These are phyloP conservation scores for Sarcocystis neurona DNA, from an alignment of 169 alveolate genomes.

Conservation along the genomic window DNA sequence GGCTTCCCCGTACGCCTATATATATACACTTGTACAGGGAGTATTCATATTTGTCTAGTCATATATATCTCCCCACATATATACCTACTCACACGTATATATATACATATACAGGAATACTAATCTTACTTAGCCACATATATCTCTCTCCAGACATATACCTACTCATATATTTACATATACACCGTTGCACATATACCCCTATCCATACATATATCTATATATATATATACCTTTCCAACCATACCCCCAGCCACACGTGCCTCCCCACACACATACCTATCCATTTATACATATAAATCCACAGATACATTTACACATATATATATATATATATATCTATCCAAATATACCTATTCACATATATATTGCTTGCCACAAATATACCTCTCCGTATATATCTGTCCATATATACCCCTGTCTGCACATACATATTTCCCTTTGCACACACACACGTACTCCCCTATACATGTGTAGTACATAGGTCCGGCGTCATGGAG, in stretches of 20 bases:
- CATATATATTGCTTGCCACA: too few species aligned
- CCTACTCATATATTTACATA: background rate
- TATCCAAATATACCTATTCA: background rate
- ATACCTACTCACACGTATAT: too few species aligned
- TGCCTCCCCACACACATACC: background rate
- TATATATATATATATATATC: background rate
- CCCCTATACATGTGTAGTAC: too few species aligned
- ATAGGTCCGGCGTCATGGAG: too few species aligned
- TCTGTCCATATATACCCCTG: background rate
- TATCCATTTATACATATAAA: background rate
- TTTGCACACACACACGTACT: too few species aligned
- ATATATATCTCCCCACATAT: too few species aligned
- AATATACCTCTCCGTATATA: too few species aligned
- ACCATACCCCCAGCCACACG: background rate
- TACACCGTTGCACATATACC: too few species aligned
- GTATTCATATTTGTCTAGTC: too few species aligned
- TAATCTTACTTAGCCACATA: background rate
- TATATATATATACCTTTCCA: background rate
- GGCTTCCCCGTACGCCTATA: too few species aligned
- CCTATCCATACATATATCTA: background rate
- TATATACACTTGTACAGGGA: too few species aligned
- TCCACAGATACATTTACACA: background rate
- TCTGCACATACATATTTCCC: background rate
- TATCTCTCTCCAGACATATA: background rate
- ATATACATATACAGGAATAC: too few species aligned